Evolutionary conservation across 495 filamentous ascomycete species (phyloP).

Genomic region (Daldinia bambusicola): DNA sequence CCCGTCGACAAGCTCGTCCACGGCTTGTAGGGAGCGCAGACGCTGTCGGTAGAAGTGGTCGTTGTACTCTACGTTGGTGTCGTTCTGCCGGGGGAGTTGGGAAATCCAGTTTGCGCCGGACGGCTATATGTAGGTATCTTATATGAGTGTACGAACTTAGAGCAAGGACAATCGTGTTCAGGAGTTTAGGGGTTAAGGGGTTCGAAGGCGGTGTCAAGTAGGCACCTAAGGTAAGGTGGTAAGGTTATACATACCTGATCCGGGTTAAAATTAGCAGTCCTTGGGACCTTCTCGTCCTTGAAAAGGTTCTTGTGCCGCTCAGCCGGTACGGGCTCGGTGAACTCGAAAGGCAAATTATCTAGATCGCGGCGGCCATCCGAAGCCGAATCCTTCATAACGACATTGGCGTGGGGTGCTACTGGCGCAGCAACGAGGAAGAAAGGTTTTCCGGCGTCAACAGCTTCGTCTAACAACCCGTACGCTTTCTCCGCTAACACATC

Average conservation of each 20-base stretch:
- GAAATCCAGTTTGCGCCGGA: constrained; percentile 70
- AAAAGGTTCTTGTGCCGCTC: constrained; percentile 58
- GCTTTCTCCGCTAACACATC: constrained; percentile 72
- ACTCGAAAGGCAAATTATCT: constrained; percentile 34
- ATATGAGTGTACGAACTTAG: constrained; percentile 19
- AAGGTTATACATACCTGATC: constrained; percentile 52
- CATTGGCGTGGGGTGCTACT: constrained; percentile 70
- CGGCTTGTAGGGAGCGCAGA: constrained; percentile 68
- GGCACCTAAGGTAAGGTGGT: too few relatives aligned
- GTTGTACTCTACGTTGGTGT: constrained; percentile 66
- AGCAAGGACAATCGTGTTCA: neutral
- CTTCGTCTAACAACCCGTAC: constrained; percentile 69
- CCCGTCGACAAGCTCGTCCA: constrained; percentile 71
- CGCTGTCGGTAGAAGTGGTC: constrained; percentile 73
- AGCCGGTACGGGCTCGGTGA: constrained; percentile 61
- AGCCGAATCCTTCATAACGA: constrained; percentile 48
- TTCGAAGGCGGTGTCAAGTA: neutral
- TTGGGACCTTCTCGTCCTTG: constrained; percentile 56
- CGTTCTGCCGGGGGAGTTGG: constrained; percentile 62
- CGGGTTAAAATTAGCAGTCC: constrained; percentile 61
- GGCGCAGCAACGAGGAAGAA: constrained; percentile 73
- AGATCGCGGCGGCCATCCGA: constrained; percentile 5
- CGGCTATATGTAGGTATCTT: constrained; percentile 36
- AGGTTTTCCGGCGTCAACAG: constrained; percentile 55
- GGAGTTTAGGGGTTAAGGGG: neutral